Evolutionary conservation across 495 filamentous ascomycete species (phyloP).

Genomic region (Penicillium simplicissimum): DNA sequence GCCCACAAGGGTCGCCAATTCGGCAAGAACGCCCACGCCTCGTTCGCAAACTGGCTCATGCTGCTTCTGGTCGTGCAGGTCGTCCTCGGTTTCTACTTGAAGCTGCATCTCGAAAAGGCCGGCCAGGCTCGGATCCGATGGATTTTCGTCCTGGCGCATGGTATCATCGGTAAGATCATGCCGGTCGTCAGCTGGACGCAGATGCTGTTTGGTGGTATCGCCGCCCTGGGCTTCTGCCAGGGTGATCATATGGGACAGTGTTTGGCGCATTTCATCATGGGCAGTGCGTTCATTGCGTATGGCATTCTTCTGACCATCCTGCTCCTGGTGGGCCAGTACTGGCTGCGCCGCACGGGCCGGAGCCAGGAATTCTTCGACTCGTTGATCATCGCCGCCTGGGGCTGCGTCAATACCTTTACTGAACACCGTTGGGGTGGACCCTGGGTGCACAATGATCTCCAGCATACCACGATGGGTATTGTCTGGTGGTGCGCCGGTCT

Average conservation of each 20-base stretch:
- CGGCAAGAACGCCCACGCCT: constrained; percentile 76
- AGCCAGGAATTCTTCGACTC: constrained; percentile 98
- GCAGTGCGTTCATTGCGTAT: constrained; percentile 92
- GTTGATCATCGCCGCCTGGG: constrained; percentile 87
- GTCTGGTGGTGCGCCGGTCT: constrained; percentile 96
- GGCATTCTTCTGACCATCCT: constrained; percentile 85
- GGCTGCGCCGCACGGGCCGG: constrained; percentile 79
- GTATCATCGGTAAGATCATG: constrained; percentile 81
- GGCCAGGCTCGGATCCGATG: constrained; percentile 76
- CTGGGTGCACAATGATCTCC: constrained; percentile 95
- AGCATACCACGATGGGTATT: constrained; percentile 96
- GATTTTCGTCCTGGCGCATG: constrained; percentile 70
- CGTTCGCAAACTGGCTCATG: constrained; percentile 78
- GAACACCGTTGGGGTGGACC: constrained; percentile 89
- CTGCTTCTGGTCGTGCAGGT: constrained; percentile 75
- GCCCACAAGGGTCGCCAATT: constrained; percentile 88
- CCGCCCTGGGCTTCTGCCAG: constrained; percentile 89
- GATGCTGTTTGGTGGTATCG: constrained; percentile 96
- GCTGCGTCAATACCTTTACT: constrained; percentile 96
- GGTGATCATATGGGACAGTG: constrained; percentile 93
- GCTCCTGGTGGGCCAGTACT: constrained; percentile 82
- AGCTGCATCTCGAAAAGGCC: constrained; percentile 81
- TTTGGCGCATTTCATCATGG: constrained; percentile 98
- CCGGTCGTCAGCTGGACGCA: constrained; percentile 88
- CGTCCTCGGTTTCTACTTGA: constrained; percentile 81